Percentiles rank a stretch among this genome's conserved stretches.
Evolutionary conservation across 805 yeast species (phyloP).

Genomic region (Lachancea lanzarotensis): DNA sequence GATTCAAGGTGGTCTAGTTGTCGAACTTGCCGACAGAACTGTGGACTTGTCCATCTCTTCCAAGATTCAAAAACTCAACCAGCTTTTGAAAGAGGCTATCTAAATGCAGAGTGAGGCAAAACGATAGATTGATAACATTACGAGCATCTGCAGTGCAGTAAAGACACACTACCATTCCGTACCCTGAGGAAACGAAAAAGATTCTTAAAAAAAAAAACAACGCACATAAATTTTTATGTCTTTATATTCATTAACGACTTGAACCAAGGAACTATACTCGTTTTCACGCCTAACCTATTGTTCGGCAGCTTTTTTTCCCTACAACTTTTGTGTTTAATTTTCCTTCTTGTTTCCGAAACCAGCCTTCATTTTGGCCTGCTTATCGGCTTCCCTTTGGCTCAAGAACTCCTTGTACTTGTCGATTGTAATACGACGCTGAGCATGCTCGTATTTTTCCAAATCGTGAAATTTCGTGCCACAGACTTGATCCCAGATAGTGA

Average conservation of each 20-base stretch:
- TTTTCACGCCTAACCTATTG: no score
- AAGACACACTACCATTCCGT: no score
- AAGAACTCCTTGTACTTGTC: slow-evolving; percentile 56
- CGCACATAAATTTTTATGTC: slow-evolving; percentile 7
- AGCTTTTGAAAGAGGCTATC: slow-evolving; percentile 77
- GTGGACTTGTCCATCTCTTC: slow-evolving; percentile 85
- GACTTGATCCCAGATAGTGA: slow-evolving; percentile 83
- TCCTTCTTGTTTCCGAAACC: slow-evolving; percentile 8
- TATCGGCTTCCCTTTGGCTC: slow-evolving; percentile 32
- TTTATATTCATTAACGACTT: slow-evolving; percentile 11
- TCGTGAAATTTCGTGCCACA: slow-evolving; percentile 67
- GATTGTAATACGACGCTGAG: slow-evolving; percentile 63
- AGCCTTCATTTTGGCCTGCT: slow-evolving; percentile 17
- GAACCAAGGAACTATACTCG: slow-evolving; percentile 4
- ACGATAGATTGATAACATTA: no score
- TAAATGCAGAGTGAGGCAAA: slow-evolving; percentile 33
- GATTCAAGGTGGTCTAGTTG: slow-evolving; percentile 91
- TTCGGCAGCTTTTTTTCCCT: neutral
- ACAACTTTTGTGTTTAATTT: neutral
- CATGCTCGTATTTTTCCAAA: slow-evolving; percentile 54
- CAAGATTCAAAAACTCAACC: slow-evolving; percentile 84
- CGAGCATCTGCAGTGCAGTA: no score
- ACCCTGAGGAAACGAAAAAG: no score
- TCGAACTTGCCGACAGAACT: slow-evolving; percentile 94
- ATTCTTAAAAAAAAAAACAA: slow-evolving; percentile 1